Conservation (phyloP, 2,329 filamentous ascomycete species). For the Monilinia polystroma region DNA sequence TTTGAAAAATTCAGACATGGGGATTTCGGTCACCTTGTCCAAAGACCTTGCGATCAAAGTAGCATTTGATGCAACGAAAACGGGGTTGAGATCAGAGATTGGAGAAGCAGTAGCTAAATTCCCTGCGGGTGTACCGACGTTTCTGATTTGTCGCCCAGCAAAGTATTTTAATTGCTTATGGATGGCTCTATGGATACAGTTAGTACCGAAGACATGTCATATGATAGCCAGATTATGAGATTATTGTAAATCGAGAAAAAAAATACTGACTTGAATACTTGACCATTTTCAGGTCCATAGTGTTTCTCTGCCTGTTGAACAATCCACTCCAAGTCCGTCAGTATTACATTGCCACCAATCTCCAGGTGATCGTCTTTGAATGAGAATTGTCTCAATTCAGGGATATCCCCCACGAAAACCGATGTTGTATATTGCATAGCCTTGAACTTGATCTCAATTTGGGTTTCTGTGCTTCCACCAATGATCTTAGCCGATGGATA, state of each 20-base stretch:
- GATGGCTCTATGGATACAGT: conserved; percentile 56
- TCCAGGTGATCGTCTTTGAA: conserved; percentile 82
- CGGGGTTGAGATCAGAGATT: conserved; percentile 94
- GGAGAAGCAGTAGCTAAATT: conserved; percentile 93
- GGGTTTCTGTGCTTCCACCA: conserved; percentile 92
- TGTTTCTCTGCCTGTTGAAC: conserved; percentile 75
- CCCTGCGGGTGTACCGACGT: conserved; percentile 94
- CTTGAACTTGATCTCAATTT: conserved; percentile 99
- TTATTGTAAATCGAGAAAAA: too few species aligned
- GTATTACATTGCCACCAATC: conserved; percentile 85
- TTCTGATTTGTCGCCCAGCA: conserved; percentile 91
- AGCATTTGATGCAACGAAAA: conserved; percentile 84
- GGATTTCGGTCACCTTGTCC: conserved; percentile 74
- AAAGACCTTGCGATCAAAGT: conserved; percentile 77
- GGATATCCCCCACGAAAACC: conserved; percentile 89
- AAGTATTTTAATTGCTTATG: conserved; percentile 94
- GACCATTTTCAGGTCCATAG: conserved; percentile 63
- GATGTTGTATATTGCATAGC: conserved; percentile 85
- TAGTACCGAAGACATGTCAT: neutral
- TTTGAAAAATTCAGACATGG: conserved; percentile 89
- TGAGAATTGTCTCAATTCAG: conserved; percentile 78
- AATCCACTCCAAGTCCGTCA: conserved; percentile 88
- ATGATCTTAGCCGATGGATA: conserved; percentile 91
- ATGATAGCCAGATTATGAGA: neutral
- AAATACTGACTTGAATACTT: conserved; percentile 64